phyloP scores from a whole-genome alignment of 2,329 filamentous ascomycete genomes.

The Botryosphaeria dothidea region DNA sequence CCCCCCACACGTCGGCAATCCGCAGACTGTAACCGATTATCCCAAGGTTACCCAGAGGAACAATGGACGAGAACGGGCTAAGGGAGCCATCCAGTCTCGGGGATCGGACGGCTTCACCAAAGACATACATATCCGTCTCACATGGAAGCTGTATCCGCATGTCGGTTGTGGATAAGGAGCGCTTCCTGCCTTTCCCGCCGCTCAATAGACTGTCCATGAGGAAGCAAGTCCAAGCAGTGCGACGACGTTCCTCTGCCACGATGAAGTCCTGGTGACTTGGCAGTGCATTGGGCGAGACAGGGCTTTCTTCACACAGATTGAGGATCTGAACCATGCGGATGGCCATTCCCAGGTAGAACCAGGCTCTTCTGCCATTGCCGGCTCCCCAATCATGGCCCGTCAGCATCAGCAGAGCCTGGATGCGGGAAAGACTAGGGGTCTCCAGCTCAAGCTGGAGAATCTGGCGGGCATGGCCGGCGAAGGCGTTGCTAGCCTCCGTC shows the following conservation, averaged over 20 bases:
- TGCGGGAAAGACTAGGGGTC: slow-evolving; percentile 40
- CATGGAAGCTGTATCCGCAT: slow-evolving; percentile 43
- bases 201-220: slow-evolving; percentile 45
- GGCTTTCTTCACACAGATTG: slow-evolving; percentile 40
- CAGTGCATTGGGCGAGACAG: slow-evolving; percentile 31
- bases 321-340: slow-evolving; percentile 43
- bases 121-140: slow-evolving; percentile 41
- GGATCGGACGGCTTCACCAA: slow-evolving; percentile 40
- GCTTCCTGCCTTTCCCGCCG: slow-evolving; percentile 42
- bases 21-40: slow-evolving; percentile 42
- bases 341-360: slow-evolving; percentile 45
- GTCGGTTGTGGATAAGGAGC: slow-evolving; percentile 35
- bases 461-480: slow-evolving; percentile 41
- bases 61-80: slow-evolving; percentile 31
- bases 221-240: slow-evolving; percentile 45
- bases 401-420: slow-evolving; percentile 44
- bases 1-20: slow-evolving; percentile 43
- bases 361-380: slow-evolving; percentile 42
- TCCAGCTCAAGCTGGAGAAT: slow-evolving; percentile 43
- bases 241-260: slow-evolving; percentile 40
- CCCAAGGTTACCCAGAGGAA: slow-evolving; percentile 36
- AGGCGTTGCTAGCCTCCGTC: slow-evolving; percentile 44
- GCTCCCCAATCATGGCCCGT: slow-evolving; percentile 50
- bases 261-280: slow-evolving; percentile 43
- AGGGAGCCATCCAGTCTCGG: slow-evolving; percentile 34